These are phyloP conservation scores for Triticum turgidum DNA, from an alignment of 176 grass and related monocot species.

Conservation along the genomic window DNA sequence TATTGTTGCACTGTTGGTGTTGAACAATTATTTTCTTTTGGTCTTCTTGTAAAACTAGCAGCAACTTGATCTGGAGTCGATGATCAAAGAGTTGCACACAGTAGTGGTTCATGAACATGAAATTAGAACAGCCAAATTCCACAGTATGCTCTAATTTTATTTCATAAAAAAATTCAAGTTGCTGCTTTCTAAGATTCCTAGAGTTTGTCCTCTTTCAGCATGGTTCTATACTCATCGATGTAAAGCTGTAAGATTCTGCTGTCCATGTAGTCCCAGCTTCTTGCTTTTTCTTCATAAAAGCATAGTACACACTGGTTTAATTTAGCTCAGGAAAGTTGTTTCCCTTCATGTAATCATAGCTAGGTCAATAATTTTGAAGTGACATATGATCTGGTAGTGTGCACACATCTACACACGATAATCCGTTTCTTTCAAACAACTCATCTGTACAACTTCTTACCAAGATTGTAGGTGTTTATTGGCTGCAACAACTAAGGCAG, in stretches of 20 bases:
- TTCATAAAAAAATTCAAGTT: background rate
- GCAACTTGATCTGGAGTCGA: background rate
- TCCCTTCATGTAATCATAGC: conserved; percentile 1
- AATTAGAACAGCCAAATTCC: conserved; percentile 1
- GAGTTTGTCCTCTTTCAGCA: conserved; percentile 37
- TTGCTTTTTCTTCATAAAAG: background rate
- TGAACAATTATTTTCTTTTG: background rate
- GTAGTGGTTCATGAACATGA: conserved; percentile 8
- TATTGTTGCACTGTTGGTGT: conserved; percentile 30
- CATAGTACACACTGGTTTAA: background rate
- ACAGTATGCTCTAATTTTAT: background rate
- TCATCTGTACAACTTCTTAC: background rate
- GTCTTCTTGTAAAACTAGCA: background rate
- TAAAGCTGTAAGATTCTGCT: conserved; percentile 38
- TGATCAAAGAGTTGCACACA: background rate
- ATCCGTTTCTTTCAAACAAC: background rate
- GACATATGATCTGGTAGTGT: conserved; percentile 28
- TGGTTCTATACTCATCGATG: conserved; percentile 26
- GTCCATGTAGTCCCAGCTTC: background rate
- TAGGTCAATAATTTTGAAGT: conserved; percentile 29
- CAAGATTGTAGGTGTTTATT: background rate
- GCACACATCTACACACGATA: background rate
- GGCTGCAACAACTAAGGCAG: background rate
- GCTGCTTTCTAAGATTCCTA: conserved; percentile 38
- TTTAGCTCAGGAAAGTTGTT: background rate